phyloP scores from a whole-genome alignment of 2,329 filamentous ascomycete genomes.

The Xylariaceae sp. region DNA sequence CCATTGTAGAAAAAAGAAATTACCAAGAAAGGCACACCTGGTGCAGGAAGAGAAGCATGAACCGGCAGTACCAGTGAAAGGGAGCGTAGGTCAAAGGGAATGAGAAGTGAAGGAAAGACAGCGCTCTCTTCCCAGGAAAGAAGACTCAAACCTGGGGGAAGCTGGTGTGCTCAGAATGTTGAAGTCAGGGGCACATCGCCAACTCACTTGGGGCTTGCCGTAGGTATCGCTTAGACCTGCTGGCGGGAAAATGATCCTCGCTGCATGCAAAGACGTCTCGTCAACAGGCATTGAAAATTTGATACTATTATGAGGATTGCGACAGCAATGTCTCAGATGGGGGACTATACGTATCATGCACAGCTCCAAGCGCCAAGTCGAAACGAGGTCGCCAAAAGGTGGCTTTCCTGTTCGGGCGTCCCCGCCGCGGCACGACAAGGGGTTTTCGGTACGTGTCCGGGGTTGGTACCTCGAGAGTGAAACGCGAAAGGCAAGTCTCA shows the following conservation, averaged over 20 bases:
- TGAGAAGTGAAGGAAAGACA: slow-evolving; percentile 3
- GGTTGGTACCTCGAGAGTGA: slow-evolving; percentile 7
- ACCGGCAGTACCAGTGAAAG: slow-evolving; percentile 8
- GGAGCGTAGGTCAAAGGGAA: neutral
- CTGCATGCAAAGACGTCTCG: slow-evolving; percentile 9
- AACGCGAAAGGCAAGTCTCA: neutral
- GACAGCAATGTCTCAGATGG: slow-evolving; percentile 20
- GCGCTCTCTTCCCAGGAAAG: no score
- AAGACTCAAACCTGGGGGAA: no score
- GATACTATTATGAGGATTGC: slow-evolving; percentile 11
- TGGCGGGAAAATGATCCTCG: slow-evolving; percentile 8
- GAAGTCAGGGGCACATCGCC: no score
- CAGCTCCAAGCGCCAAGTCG: slow-evolving; percentile 14
- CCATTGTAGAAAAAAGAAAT: slow-evolving; percentile 23
- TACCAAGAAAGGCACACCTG: slow-evolving; percentile 22
- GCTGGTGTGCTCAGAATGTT: no score
- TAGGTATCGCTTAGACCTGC: slow-evolving; percentile 15
- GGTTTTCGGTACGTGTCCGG: neutral
- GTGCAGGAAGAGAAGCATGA: slow-evolving; percentile 19
- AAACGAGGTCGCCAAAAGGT: slow-evolving; percentile 3
- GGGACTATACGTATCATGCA: slow-evolving; percentile 14
- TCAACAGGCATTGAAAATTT: slow-evolving; percentile 7
- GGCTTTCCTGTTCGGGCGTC: no score
- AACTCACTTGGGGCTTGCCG: no score
- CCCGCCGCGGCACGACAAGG: neutral